These are phyloP conservation scores for Galium porrigens DNA, from an alignment of 305 asterid species.

Conservation along the genomic window DNA sequence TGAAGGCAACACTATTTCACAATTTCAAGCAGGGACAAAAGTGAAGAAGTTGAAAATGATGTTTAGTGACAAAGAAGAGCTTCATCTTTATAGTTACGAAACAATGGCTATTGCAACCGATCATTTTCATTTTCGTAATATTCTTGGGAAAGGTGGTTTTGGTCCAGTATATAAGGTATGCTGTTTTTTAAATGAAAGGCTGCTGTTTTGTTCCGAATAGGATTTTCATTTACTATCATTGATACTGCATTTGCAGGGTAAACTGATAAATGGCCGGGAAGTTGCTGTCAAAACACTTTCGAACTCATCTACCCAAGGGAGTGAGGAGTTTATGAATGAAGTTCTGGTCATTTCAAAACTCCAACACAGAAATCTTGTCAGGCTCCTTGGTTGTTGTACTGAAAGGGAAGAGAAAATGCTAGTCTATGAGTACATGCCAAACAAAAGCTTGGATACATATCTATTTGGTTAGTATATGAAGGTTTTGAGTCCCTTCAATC, in stretches of 20 bases:
- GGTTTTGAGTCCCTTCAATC: background rate
- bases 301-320: conserved; percentile 14
- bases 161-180: conserved; percentile 12
- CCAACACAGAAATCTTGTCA: conserved; percentile 15
- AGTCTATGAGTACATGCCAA: conserved; percentile 13
- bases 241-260: conserved; percentile 11
- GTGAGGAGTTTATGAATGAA: conserved; percentile 17
- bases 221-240: background rate
- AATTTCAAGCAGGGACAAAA: conserved; percentile 2
- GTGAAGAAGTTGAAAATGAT: background rate
- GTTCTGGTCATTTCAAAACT: conserved; percentile 11
- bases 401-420: conserved; percentile 14
- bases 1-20: background rate
- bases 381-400: conserved; percentile 11
- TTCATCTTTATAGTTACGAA: background rate
- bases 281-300: conserved; percentile 17
- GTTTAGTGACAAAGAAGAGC: conserved; percentile 1
- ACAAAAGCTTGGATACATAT: conserved; percentile 14
- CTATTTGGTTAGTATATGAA: conserved; percentile 3
- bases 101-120: conserved; percentile 1
- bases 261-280: conserved; percentile 6
- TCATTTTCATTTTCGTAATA: background rate
- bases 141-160: conserved; percentile 18
- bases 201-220: background rate
- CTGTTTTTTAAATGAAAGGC: too few species aligned